phyloP scores from a whole-genome alignment of 1,284 basidiomycete species.

The Sphaerobolus stellatus region DNA sequence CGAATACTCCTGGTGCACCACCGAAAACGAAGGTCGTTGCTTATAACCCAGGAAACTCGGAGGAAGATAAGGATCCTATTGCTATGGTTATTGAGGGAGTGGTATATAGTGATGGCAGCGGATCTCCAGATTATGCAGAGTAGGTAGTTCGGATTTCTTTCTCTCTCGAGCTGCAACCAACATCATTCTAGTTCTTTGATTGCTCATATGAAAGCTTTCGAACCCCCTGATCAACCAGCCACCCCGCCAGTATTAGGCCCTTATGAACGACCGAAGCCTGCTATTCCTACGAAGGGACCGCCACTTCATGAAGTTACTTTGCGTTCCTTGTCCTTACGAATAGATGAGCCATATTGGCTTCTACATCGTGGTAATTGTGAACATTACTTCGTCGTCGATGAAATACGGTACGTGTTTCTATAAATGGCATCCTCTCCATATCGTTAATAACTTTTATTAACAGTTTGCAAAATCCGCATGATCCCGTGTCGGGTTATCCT shows the following conservation, averaged over 20 bases:
- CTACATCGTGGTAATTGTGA: conserved; percentile 79
- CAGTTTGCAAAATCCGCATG: conserved; percentile 58
- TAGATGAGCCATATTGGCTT: conserved; percentile 78
- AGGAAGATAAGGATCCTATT: conserved; percentile 35
- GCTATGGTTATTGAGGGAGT: conserved; percentile 56
- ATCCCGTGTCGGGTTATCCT: conserved; percentile 59
- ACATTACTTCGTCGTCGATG: conserved; percentile 71
- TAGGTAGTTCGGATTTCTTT: conserved; percentile 33
- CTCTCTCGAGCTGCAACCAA: not conserved
- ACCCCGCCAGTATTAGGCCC: conserved; percentile 12
- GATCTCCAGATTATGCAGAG: conserved; percentile 57
- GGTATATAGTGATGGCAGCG: conserved; percentile 54
- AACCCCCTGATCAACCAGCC: conserved; percentile 11
- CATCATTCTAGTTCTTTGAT: conserved; percentile 6
- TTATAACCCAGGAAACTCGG: conserved; percentile 27
- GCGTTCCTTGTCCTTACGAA: conserved; percentile 52
- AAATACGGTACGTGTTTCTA: conserved; percentile 56
- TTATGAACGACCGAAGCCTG: conserved; percentile 6
- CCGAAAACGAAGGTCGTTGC: conserved; percentile 27
- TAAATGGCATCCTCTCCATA: conserved; percentile 1
- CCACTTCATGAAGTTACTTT: conserved; percentile 50
- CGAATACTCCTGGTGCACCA: not conserved
- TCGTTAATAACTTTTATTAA: conserved; percentile 9
- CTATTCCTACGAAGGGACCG: conserved; percentile 36
- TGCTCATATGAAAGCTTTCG: conserved; percentile 5